Evolutionary conservation across 805 yeast species (phyloP).

Genomic region (Teunomyces kruisii): DNA sequence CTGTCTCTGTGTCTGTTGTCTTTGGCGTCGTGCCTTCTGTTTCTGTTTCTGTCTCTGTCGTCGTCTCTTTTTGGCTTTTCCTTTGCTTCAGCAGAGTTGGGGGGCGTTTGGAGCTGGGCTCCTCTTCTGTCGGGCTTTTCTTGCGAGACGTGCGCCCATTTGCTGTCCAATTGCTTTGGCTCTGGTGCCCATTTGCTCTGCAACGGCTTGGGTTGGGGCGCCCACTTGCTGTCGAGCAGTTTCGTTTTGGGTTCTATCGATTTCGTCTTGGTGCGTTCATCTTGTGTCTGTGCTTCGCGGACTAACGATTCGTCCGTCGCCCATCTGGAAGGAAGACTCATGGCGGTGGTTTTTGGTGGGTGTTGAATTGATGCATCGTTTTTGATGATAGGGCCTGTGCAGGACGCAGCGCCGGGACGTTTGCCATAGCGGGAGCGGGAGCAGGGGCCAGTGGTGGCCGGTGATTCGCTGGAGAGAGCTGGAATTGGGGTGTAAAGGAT

Average conservation of each 20-base stretch:
- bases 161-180: slow-evolving; percentile 15
- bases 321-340: slow-evolving; percentile 33
- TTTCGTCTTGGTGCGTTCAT: slow-evolving; percentile 7
- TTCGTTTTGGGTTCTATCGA: background rate
- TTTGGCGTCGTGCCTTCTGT: too few species aligned
- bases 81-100: slow-evolving; percentile 1
- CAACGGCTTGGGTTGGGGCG: slow-evolving; percentile 7
- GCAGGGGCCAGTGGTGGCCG: too few species aligned
- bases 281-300: slow-evolving; percentile 24
- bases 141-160: slow-evolving; percentile 31
- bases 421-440: too few species aligned
- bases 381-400: background rate
- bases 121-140: background rate
- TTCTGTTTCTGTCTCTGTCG: background rate
- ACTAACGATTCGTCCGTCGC: slow-evolving; percentile 31
- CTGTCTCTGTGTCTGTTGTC: background rate
- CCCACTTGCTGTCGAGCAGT: slow-evolving; percentile 41
- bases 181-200: slow-evolving; percentile 35
- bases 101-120: slow-evolving; percentile 2
- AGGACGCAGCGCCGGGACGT: background rate
- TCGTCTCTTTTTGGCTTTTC: background rate
- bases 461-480: too few species aligned
- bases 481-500: too few species aligned
- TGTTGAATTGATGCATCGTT: background rate
- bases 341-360: slow-evolving; percentile 4